A percentile compares a stretch with the other conserved stretches of the same genome.
Conservation (phyloP, 192 early-diverging fungal species). For the Umbelopsis ramanniana region DNA sequence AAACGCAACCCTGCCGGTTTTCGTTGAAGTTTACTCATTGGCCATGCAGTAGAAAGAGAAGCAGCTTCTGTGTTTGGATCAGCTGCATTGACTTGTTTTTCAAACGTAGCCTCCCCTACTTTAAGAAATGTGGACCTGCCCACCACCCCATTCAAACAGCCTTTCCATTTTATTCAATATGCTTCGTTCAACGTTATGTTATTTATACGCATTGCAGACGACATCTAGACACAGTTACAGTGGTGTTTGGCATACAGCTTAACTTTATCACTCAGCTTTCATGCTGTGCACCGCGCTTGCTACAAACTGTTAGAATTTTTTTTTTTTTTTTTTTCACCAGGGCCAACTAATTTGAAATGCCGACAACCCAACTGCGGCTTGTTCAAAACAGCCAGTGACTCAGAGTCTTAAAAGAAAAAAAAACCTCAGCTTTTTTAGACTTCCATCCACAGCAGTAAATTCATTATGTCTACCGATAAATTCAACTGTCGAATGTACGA, state of each 20-base stretch:
- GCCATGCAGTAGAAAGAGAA: neutral
- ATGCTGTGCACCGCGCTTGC: neutral
- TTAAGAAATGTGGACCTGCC: neutral
- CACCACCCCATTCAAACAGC: neutral
- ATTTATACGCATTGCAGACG: too few relatives aligned
- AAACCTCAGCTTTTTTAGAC: neutral
- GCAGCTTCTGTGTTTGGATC: constrained; percentile 13
- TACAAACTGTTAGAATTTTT: neutral
- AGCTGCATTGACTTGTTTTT: neutral
- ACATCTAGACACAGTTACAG: too few relatives aligned
- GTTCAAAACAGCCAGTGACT: constrained; percentile 18
- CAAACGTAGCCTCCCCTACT: neutral
- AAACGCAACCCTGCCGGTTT: constrained; percentile 9
- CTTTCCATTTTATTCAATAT: too few relatives aligned
- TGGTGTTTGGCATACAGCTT: too few relatives aligned
- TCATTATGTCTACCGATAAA: constrained; percentile 27
- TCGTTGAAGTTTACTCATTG: constrained; percentile 14
- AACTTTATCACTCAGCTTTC: too few relatives aligned
- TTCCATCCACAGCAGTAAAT: constrained; percentile 12
- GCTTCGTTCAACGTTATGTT: too few relatives aligned
- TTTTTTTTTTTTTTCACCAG: neutral
- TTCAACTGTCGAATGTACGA: constrained; percentile 93
- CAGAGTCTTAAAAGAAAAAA: constrained; percentile 3
- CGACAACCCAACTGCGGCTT: constrained; percentile 8
- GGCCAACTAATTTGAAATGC: neutral